Conservation (phyloP, 176 grass and related monocot species). For the Phyllostachys edulis region DNA sequence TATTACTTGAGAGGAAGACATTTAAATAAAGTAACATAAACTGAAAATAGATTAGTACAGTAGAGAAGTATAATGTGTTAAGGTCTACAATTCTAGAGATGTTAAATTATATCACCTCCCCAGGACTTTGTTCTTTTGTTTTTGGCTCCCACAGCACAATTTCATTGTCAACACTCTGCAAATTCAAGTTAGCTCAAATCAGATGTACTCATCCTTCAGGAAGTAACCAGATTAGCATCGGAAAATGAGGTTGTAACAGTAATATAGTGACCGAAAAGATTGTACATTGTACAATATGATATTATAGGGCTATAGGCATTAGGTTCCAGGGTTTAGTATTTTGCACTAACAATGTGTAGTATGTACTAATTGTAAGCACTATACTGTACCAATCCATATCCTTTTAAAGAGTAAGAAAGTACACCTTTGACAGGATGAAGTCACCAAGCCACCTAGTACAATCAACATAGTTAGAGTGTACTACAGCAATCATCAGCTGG, state of each 20-base stretch:
- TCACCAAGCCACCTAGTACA: slow-evolving; percentile 97
- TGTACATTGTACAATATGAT: neutral
- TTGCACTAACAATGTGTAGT: neutral
- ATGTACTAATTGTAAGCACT: neutral
- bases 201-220: slow-evolving; percentile 20
- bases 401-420: slow-evolving; percentile 6
- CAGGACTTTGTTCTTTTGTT: slow-evolving; percentile 78
- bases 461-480: slow-evolving; percentile 95
- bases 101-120: slow-evolving; percentile 66
- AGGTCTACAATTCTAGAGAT: neutral
- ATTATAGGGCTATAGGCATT: neutral
- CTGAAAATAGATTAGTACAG: neutral
- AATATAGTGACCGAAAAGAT: neutral
- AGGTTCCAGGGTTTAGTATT: neutral
- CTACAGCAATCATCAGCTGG: slow-evolving; percentile 69
- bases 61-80: neutral
- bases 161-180: slow-evolving; percentile 97
- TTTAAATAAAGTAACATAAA: slow-evolving; percentile 26
- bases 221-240: neutral
- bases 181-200: slow-evolving; percentile 34
- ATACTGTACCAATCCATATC: slow-evolving; percentile 1
- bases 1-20: slow-evolving; percentile 20
- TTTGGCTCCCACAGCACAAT: slow-evolving; percentile 92
- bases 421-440: slow-evolving; percentile 93
- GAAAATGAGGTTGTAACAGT: neutral